Evolutionary conservation across 139 green algal species (phyloP), one percentile per base, ranked within the genome.

Genomic region (Limnomonas spitsbergensis): DNA sequence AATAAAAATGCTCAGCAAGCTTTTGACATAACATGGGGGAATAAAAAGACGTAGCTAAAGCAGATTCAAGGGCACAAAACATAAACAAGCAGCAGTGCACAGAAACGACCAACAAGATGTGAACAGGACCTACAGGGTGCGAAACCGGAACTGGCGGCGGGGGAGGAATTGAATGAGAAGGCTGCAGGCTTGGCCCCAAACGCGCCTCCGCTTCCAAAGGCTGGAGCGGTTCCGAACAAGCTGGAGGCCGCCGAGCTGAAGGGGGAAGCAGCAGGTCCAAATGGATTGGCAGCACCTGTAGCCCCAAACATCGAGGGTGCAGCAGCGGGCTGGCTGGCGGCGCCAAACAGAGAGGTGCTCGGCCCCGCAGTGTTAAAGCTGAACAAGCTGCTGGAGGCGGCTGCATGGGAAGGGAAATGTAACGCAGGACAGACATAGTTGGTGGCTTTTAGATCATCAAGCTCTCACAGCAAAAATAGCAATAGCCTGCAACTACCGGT

Each of bases 111-210:
- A n/a, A n/a, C n/a, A n/a, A n/a, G n/a, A n/a, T n/a, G n/a, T n/a
- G n/a, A n/a, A n/a, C n/a, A n/a, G n/a, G n/a, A n/a, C n/a, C n/a
- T n/a, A n/a, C n/a, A n/a, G n/a, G n/a, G n/a, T n/a, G n/a, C 70
- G 54, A 69, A 75, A 24, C 53, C 53, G 27, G 42, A 66, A 2
- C 73, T 66, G 34, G 71, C 73, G 2, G 53, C 76, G 20, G 77
- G 52, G 1, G 67, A 56, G n/a, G 81, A 78, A 68, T 38, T 78
- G 74, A 80, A 80, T 53, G 53, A 68, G 68, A 87, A 72, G 38
- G 40, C 4, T 24, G 66, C 71, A 9, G 80, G 79, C 66, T 78
- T 76, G 42, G 40, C 47, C 1, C 40, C 34, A 36, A 38, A 47
- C 40, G 77, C 40, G 1, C 38, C 38, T 26, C 9, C 32, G 1